These are phyloP conservation scores for Rhexocercosporidium sp. DNA, from an alignment of 2,329 filamentous ascomycete species.

Conservation along the genomic window DNA sequence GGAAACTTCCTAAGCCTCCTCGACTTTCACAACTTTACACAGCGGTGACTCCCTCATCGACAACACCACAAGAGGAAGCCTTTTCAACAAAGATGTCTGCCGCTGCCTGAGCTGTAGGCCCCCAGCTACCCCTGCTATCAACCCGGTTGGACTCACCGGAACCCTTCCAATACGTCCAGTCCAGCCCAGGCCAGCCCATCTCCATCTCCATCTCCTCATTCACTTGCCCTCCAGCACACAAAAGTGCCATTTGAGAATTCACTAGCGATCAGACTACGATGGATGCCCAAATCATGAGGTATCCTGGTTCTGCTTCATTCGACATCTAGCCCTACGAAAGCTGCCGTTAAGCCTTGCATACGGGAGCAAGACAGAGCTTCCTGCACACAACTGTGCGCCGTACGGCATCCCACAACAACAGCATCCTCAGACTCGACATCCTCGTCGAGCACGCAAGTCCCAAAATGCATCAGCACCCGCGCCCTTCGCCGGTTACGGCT, in stretches of 20 bases:
- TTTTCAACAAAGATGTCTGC: slow-evolving; percentile 30
- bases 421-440: slow-evolving; percentile 29
- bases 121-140: slow-evolving; percentile 34
- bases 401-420: slow-evolving; percentile 28
- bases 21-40: background rate
- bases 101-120: slow-evolving; percentile 37
- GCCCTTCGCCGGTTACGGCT: slow-evolving; percentile 72
- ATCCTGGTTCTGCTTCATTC: slow-evolving; percentile 36
- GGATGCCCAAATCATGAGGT: slow-evolving; percentile 43
- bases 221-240: slow-evolving; percentile 16
- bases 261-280: slow-evolving; percentile 34
- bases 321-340: slow-evolving; percentile 38
- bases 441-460: slow-evolving; percentile 22
- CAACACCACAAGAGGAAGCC: background rate
- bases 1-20: background rate
- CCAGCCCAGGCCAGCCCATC: background rate
- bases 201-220: slow-evolving; percentile 14
- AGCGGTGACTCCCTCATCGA: slow-evolving; percentile 5
- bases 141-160: slow-evolving; percentile 33
- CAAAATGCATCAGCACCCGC: slow-evolving; percentile 89
- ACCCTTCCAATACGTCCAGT: slow-evolving; percentile 19
- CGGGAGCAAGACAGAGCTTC: slow-evolving; percentile 27
- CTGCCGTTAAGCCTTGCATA: slow-evolving; percentile 33
- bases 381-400: slow-evolving; percentile 29
- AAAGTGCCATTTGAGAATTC: slow-evolving; percentile 14